phyloP scores from a whole-genome alignment of 495 filamentous ascomycete genomes.

The Cenococcum geophilum region DNA sequence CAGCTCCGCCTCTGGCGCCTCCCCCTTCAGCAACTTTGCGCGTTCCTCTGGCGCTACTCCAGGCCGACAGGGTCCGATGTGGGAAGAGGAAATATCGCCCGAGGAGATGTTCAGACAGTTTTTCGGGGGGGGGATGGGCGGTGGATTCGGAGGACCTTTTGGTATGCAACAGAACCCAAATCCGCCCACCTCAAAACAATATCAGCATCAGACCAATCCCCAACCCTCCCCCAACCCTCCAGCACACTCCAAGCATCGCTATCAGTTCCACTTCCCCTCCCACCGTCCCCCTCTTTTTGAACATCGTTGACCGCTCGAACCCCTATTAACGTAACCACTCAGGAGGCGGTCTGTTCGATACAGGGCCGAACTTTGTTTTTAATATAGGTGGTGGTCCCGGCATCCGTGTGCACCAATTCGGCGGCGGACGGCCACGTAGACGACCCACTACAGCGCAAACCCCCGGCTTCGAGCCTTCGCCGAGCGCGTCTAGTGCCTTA shows the following conservation, averaged over 20 bases:
- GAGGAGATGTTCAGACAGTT: slow-evolving; percentile 96
- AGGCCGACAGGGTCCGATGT: slow-evolving; percentile 50
- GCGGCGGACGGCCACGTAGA: slow-evolving; percentile 36
- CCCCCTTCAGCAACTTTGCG: slow-evolving; percentile 70
- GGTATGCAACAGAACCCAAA: slow-evolving; percentile 41
- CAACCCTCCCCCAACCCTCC: not conserved
- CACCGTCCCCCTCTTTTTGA: not conserved
- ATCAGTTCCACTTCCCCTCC: not conserved
- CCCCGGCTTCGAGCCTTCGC: slow-evolving; percentile 16
- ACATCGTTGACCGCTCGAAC: not conserved
- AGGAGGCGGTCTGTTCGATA: slow-evolving; percentile 54
- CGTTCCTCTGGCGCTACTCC: slow-evolving; percentile 43
- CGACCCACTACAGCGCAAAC: slow-evolving; percentile 32
- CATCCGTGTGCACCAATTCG: slow-evolving; percentile 56
- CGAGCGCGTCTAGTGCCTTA: slow-evolving; percentile 33
- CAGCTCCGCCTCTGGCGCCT: slow-evolving; percentile 43
- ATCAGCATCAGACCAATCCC: not conserved
- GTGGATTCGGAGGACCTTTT: slow-evolving; percentile 56
- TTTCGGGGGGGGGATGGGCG: slow-evolving; percentile 67
- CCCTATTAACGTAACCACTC: slow-evolving; percentile 24
- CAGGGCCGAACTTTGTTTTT: slow-evolving; percentile 82
- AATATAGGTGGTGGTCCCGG: slow-evolving; percentile 58
- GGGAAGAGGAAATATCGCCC: slow-evolving; percentile 87
- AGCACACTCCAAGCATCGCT: not conserved
- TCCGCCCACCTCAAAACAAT: not conserved